A percentile compares a stretch with the other conserved stretches of the same genome.
These are phyloP conservation scores for Lipomyces kockii DNA, from an alignment of 805 yeast species.

Conservation along the genomic window DNA sequence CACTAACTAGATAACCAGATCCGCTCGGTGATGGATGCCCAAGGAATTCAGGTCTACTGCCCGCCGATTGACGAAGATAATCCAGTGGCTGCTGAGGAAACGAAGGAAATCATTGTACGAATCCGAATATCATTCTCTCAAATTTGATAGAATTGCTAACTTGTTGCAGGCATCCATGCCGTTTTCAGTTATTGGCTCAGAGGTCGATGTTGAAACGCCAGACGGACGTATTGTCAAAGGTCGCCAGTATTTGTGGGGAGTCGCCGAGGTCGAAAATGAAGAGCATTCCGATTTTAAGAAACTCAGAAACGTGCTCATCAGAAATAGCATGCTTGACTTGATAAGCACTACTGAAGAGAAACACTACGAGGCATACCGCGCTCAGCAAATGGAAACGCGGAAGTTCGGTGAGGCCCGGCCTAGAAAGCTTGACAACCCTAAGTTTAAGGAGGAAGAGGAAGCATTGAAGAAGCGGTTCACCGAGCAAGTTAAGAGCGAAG, in stretches of 20 bases:
- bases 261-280: constrained; percentile 78
- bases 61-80: constrained; percentile 53
- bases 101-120: constrained; percentile 32
- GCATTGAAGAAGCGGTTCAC: constrained; percentile 92
- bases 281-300: constrained; percentile 75
- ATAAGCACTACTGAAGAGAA: constrained; percentile 71
- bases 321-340: constrained; percentile 76
- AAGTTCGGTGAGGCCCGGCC: constrained; percentile 48
- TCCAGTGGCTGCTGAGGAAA: constrained; percentile 41
- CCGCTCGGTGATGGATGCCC: constrained; percentile 55
- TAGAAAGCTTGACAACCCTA: constrained; percentile 69
- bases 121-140: not conserved
- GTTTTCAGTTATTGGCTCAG: constrained; percentile 73
- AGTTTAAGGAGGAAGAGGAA: constrained; percentile 95
- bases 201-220: constrained; percentile 50
- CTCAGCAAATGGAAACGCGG: constrained; percentile 59
- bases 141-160: constrained; percentile 4
- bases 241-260: constrained; percentile 83
- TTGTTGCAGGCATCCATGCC: constrained; percentile 57
- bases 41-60: constrained; percentile 61
- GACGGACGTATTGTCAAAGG: constrained; percentile 65
- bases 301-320: constrained; percentile 67
- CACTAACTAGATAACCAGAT: constrained; percentile 42
- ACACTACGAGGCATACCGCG: constrained; percentile 72
- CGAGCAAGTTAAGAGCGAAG: constrained; percentile 95